Conservation (phyloP, 2,329 filamentous ascomycete genomes). For the Amylocarpus encephaloides region DNA sequence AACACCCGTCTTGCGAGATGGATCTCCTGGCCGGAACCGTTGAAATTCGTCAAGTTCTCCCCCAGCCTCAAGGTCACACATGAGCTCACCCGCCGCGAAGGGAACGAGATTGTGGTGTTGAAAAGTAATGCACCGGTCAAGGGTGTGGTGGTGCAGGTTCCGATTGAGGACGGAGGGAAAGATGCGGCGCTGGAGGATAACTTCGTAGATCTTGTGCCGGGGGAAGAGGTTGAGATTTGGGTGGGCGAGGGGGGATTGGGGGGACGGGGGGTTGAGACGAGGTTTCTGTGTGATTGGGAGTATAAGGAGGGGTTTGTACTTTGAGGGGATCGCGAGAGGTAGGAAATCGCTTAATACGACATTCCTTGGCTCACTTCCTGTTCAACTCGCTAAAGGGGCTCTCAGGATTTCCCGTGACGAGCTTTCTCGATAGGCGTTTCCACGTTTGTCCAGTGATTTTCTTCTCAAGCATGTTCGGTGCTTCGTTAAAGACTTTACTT, state of each 20-base stretch:
- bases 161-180: no score
- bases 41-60: slow-evolving; percentile 11
- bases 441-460: no score
- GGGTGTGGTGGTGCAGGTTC: no score
- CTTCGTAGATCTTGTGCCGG: slow-evolving; percentile 60
- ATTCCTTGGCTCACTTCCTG: no score
- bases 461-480: no score
- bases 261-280: slow-evolving; percentile 39
- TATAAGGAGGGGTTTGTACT: slow-evolving; percentile 16
- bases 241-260: slow-evolving; percentile 44
- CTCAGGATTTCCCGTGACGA: no score
- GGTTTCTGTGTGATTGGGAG: slow-evolving; percentile 42
- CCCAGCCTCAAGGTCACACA: slow-evolving; percentile 37
- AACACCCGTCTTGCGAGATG: background rate
- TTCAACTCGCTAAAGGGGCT: no score
- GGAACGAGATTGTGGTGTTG: slow-evolving; percentile 38
- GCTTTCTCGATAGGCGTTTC: no score
- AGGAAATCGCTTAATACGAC: no score
- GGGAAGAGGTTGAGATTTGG: slow-evolving; percentile 47
- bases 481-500: no score
- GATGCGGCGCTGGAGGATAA: slow-evolving; percentile 58
- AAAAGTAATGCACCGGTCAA: slow-evolving; percentile 42
- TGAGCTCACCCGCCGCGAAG: slow-evolving; percentile 27
- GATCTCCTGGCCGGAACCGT: background rate
- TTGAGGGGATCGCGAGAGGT: no score